These are phyloP conservation scores for Tylopilus cervinicoccineus DNA, from an alignment of 768 basidiomycete genomes.

Conservation along the genomic window DNA sequence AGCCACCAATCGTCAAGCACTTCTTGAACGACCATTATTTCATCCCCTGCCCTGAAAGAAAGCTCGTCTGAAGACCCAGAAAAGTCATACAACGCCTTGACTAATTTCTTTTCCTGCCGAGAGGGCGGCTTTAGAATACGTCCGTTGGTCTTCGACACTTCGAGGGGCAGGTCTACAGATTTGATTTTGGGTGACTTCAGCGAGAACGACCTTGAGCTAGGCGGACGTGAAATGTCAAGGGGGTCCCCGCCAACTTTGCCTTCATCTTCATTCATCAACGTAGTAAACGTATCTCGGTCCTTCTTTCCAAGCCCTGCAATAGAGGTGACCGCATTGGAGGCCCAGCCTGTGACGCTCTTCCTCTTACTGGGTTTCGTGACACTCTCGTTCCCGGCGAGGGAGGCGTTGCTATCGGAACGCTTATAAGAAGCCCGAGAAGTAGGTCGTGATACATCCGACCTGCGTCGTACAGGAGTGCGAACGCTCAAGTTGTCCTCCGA, in stretches of 20 bases:
- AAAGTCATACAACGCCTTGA: constrained; percentile 75
- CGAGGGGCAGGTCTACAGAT: constrained; percentile 18
- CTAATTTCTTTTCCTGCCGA: constrained; percentile 47
- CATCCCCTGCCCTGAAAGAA: constrained; percentile 66
- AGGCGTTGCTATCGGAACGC: constrained; percentile 55
- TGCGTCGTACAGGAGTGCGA: constrained; percentile 31
- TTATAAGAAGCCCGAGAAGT: constrained; percentile 60
- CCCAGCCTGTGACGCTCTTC: constrained; percentile 47
- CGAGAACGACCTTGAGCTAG: constrained; percentile 33
- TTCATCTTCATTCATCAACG: constrained; percentile 46
- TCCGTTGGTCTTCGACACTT: constrained; percentile 26
- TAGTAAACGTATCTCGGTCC: constrained; percentile 58
- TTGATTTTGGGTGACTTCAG: constrained; percentile 28
- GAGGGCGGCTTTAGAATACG: constrained; percentile 52
- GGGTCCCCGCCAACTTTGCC: constrained; percentile 21
- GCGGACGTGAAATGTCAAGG: constrained; percentile 31
- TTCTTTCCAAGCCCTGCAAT: constrained; percentile 56
- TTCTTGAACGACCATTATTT: constrained; percentile 73
- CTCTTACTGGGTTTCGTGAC: constrained; percentile 37
- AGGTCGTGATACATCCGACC: constrained; percentile 51
- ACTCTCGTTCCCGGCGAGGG: constrained; percentile 34
- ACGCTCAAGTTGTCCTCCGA: constrained; percentile 34
- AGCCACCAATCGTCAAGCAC: constrained; percentile 92
- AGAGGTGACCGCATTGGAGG: constrained; percentile 59
- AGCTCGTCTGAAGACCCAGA: constrained; percentile 74